Base-by-base conservation (phyloP, 495 filamentous ascomycete species). In the Lasiosphaeriaceae sp. region DNA sequence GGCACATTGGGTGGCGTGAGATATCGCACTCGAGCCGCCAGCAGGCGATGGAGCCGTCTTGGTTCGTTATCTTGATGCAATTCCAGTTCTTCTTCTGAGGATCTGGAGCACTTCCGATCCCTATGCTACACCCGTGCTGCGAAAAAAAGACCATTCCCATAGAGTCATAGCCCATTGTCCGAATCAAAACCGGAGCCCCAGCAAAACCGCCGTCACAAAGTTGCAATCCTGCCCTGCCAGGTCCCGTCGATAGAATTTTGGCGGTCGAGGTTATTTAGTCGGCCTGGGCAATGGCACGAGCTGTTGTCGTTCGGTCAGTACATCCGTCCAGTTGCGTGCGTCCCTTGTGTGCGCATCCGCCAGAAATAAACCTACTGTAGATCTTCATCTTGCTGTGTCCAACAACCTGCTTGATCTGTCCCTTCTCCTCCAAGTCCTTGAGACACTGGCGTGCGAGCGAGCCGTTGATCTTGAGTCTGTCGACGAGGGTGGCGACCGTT, bases 391-490 rank as follows among this genome's bases (percentile, higher is more conserved):
- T 93, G 81, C 86, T 92, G 84, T 99, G 95, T 57, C 86, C 85
- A 56, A 97, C 92, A 66, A 99, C 85, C 83, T 95, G 95, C 86
- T 95, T 97, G 81, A 99, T 97, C 79, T 87, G 82, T 46, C 95
- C 95, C 85, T 91, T 93, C 82, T 92, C 92, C 85, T 99, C 94
- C 61, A 99, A 80, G 75, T 99, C 95, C 69, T 82, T 84, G 57
- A 99, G 82, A 75, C 90, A 92, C 75, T 81, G 78, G 70, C 95
- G 86, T 63, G 95, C 95, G 69, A 99, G 82, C 69, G 88, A 92
- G 71, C 95, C 95, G 81, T 99, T 99, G 85, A 99, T 96, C 91
- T 99, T 99, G 75, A 97, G 86, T 73, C 95, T 84, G 75, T 99
- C 95, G 84, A 99, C 95, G 67, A 99, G 92, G 66, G 88, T 92